Evolutionary conservation across 2,329 filamentous ascomycete genomes (phyloP), one percentile per base, ranked within the genome.

Genomic region (Calonectria pseudoturangicola): DNA sequence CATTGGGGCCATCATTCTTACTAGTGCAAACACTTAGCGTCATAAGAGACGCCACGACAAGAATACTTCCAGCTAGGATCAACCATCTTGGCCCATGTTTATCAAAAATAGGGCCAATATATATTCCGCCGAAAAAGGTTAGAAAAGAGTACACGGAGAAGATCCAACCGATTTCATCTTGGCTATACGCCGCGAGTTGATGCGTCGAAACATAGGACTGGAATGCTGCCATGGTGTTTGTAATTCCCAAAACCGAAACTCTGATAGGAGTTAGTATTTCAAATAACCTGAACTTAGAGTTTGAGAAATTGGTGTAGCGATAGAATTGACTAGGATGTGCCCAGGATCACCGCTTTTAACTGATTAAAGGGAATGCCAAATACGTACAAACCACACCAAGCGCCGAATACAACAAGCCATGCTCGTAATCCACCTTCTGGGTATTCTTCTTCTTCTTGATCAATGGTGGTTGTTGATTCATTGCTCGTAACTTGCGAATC

Each of bases 311-410:
- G 8, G 12, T 36, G 12, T 36, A 6, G 33, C 12, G 10, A 36
- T 12, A 13, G 33, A 12, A 12, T 36, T 36, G 7, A 10, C 12
- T 36, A 13, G 3, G 10, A 10, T 36, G 33, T 12, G 8, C 3
- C 12, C 2, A 36, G 10, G 33, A 13, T 36, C 5, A 9, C 30
- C 6, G 10, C 10, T 36, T 3, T 12, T 36, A 12, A 36, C 33
- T 5, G 10, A 12, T 10, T 3, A 36, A 36, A 36, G 7, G 33
- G 10, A 36, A 36, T 13, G 33, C 12, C 33, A 13, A 13, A 36
- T 36, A 60, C 54, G 41, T 60, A 65, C 45, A 48, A 41, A 39
- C 41, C 45, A 27, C 43, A 50, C 62, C 62, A 65, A 27, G 41
- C 43, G 6, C 62, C 62, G 8, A 65, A 25, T 5, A 65, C 62